Base-by-base conservation (phyloP, 176 grass and related monocot genomes). In the Paspalum vaginatum region DNA sequence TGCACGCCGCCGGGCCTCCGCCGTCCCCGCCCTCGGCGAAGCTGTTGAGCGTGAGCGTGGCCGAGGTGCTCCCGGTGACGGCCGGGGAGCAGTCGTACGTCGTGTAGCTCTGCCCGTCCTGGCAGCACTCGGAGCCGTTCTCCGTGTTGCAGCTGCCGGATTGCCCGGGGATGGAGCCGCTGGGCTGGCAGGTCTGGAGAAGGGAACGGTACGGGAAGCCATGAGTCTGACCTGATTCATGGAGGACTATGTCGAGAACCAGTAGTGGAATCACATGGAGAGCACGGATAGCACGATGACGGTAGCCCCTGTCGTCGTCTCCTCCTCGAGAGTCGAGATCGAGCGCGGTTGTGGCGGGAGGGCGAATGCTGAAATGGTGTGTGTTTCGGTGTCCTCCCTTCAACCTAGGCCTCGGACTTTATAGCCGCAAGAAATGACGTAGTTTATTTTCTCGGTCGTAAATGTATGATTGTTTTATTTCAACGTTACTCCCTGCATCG, bases 61-160 rank as follows among this genome's bases (percentile, higher is more conserved):
- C 56, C n/a, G n/a, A 4, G 56, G 56, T 59, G 56, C 56, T 59
- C 4, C 56, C 56, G 9, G 56, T 59, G 21, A 59, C 56, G 21
- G 56, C n/a, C 9, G 56, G 56, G 21, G 56, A 59, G 21, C 56
- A 59, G 56, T 1, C 3, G 56, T 59, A 59, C 8, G 56, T 59
- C n/a, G 56, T 59, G 21, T 59, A 59, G 56, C n/a, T 9, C 56
- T 25, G 56, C 56, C 56, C n/a, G 56, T 59, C 2, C 21, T 59
- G 21, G 56, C 56, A 59, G 56, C 56, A 59, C 56, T 59, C 56
- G 56, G 56, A 25, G 21, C 56, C 56, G 56, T 59, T 59, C 56
- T 59, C 56, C 9, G 56, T 11, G 56, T 59, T 59, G 56, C 56
- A 59, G 56, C 24, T 11, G 56, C 56, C 56, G 56, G 56, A 59